Conservation (phyloP, 805 yeast genomes). For the Cyberlindnera xishuangbannaensis region DNA sequence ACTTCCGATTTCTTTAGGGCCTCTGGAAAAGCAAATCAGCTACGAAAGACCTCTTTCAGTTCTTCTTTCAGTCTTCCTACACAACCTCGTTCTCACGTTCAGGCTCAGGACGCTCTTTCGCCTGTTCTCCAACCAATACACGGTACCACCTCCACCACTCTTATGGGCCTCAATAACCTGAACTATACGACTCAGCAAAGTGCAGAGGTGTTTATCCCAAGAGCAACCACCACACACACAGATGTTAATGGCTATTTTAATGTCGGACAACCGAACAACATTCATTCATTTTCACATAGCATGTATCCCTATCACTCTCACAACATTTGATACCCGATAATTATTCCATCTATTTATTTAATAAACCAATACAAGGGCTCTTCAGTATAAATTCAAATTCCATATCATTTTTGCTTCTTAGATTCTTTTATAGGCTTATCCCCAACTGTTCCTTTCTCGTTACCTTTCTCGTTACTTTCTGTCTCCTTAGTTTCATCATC, state of each 20-base stretch:
- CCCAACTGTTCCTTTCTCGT: too few relatives aligned
- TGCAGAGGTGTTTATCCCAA: neutral
- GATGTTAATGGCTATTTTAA: too few relatives aligned
- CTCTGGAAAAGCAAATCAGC: conserved; percentile 1
- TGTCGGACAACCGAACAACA: too few relatives aligned
- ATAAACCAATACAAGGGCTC: too few relatives aligned
- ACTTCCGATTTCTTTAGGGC: conserved; percentile 30
- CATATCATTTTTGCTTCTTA: too few relatives aligned
- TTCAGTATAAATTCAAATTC: too few relatives aligned
- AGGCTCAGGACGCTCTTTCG: neutral
- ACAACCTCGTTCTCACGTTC: neutral
- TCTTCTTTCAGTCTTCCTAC: neutral
- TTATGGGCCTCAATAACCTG: conserved; percentile 13
- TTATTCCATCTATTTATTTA: too few relatives aligned
- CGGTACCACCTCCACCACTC: conserved; percentile 18
- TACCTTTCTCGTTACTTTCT: neutral
- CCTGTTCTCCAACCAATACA: conserved; percentile 9
- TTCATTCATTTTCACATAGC: too few relatives aligned
- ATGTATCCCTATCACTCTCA: too few relatives aligned
- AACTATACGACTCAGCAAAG: neutral
- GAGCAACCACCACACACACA: too few relatives aligned
- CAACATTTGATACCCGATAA: too few relatives aligned
- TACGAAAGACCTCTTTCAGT: conserved; percentile 3
- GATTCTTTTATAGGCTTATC: too few relatives aligned
- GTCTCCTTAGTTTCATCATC: conserved; percentile 9